Conservation (phyloP, 106 monocot species). For the Apostasia ramifera region DNA sequence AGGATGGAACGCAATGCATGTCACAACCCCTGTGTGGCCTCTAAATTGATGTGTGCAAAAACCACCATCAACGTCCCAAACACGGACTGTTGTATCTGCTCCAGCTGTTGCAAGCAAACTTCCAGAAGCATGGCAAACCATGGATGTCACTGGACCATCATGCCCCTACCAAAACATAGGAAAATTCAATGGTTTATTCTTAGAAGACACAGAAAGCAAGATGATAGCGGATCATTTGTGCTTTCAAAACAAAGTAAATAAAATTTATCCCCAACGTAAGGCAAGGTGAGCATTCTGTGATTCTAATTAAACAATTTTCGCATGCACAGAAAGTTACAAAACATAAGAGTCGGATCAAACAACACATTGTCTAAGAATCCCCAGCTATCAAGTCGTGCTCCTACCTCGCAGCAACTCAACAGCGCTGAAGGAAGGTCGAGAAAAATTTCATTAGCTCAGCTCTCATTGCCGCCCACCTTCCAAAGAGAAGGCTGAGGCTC, state of each 20-base stretch:
- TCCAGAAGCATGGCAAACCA: conserved; percentile 92
- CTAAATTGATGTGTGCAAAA: conserved; percentile 93
- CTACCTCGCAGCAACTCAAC: too few species aligned
- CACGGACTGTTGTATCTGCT: conserved; percentile 72
- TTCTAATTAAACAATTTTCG: too few species aligned
- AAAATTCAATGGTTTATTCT: neutral
- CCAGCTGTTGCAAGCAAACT: conserved; percentile 95
- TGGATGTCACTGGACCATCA: conserved; percentile 83
- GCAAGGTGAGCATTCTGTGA: neutral
- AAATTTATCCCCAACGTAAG: neutral
- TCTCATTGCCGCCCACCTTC: too few species aligned
- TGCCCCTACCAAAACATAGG: conserved; percentile 51
- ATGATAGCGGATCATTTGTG: neutral
- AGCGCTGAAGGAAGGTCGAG: too few species aligned
- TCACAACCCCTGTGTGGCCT: conserved; percentile 87
- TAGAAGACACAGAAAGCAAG: neutral
- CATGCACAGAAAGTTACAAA: too few species aligned
- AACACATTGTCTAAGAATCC: too few species aligned
- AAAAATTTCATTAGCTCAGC: too few species aligned
- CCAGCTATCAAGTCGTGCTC: too few species aligned
- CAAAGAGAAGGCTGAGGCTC: too few species aligned
- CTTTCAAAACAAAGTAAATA: neutral
- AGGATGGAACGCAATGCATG: conserved; percentile 72
- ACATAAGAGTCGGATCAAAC: too few species aligned
- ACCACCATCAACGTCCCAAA: conserved; percentile 99